phyloP scores from a whole-genome alignment of 2,329 filamentous ascomycete genomes.

The Microascus cirrosus region DNA sequence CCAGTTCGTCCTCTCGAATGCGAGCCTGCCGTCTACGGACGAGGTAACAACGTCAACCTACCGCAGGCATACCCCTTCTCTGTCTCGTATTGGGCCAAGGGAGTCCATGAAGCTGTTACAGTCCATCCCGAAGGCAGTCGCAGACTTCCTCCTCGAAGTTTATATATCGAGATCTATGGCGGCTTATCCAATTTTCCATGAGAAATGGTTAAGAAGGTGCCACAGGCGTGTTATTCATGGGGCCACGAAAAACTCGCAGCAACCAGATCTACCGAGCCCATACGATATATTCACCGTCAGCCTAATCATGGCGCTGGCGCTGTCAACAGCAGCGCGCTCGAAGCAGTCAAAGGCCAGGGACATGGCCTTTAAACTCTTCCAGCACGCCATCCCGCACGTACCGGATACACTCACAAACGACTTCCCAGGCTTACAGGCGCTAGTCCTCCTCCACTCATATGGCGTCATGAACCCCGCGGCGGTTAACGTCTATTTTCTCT shows the following conservation, averaged over 20 bases:
- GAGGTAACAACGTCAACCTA: not conserved
- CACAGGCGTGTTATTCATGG: not conserved
- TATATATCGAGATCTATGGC: not conserved
- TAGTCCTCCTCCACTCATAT: conserved; percentile 1
- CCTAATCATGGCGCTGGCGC: conserved; percentile 2
- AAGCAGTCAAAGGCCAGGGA: not conserved
- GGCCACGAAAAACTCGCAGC: not conserved
- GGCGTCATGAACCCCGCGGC: not conserved
- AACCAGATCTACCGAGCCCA: not conserved
- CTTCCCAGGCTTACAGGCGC: not conserved
- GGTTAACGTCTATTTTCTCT: not conserved
- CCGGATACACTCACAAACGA: not conserved
- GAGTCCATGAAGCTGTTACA: not conserved
- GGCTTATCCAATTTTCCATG: not conserved
- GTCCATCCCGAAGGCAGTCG: not conserved
- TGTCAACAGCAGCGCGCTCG: not conserved
- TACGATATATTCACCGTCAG: not conserved
- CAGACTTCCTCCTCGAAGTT: conserved; percentile 1
- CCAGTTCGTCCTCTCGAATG: not conserved
- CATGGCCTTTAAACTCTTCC: not conserved
- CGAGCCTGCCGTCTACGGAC: not conserved
- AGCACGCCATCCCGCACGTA: not conserved
- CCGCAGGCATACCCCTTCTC: not conserved
- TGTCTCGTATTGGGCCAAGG: not conserved
- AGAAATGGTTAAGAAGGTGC: not conserved